Conservation (phyloP, 306 rosid genomes). For the Prosopis cineraria region DNA sequence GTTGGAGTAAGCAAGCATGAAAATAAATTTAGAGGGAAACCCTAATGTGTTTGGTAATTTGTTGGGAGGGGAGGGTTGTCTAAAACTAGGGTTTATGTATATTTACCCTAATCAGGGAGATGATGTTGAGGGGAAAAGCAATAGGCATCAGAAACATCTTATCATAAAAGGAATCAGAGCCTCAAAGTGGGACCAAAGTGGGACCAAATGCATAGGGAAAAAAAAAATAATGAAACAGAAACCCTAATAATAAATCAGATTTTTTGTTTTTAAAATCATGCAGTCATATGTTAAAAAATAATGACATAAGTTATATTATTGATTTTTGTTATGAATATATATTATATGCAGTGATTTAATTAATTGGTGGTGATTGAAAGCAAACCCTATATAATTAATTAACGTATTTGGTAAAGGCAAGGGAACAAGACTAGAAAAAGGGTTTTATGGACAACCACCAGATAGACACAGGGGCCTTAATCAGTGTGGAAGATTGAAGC, state of each 20-base stretch:
- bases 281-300: neutral
- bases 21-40: too few relatives aligned
- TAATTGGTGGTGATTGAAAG: neutral
- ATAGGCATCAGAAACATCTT: neutral
- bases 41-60: neutral
- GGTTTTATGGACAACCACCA: slow-evolving; percentile 47
- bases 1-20: too few relatives aligned
- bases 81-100: neutral
- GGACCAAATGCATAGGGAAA: neutral
- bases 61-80: neutral
- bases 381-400: neutral
- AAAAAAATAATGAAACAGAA: slow-evolving; percentile 36
- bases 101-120: neutral
- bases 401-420: slow-evolving; percentile 1
- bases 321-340: neutral
- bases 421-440: slow-evolving; percentile 32
- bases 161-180: neutral
- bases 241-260: neutral
- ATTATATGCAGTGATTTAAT: neutral
- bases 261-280: neutral
- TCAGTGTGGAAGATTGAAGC: slow-evolving; percentile 34
- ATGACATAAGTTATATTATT: neutral
- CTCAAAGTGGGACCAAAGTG: neutral
- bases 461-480: slow-evolving; percentile 39
- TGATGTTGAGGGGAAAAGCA: neutral